phyloP scores from a whole-genome alignment of 1,139 yeast genomes.

The Saccharomyces hybrid region DNA sequence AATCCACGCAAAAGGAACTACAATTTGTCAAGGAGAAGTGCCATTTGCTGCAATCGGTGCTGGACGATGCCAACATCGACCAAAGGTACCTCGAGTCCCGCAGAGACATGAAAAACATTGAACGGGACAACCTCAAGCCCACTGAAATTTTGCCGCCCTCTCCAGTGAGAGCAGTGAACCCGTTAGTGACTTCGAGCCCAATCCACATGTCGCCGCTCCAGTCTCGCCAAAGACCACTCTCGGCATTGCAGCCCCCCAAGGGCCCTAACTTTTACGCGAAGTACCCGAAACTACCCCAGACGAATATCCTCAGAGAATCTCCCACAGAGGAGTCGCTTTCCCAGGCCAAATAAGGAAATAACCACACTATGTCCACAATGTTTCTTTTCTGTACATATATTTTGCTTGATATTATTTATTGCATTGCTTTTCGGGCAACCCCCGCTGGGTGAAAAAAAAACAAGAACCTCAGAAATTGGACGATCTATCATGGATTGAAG shows the following conservation, averaged over 20 bases:
- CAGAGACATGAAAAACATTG: constrained; percentile 28
- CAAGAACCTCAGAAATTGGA: background rate
- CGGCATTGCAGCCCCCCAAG: background rate
- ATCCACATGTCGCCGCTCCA: constrained; percentile 9
- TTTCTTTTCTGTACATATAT: background rate
- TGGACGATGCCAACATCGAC: constrained; percentile 31
- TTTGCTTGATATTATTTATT: background rate
- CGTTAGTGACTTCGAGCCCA: constrained; percentile 32
- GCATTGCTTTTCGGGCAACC: background rate
- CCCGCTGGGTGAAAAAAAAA: constrained; percentile 1
- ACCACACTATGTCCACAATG: background rate
- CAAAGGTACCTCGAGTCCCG: constrained; percentile 29
- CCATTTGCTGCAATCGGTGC: constrained; percentile 22
- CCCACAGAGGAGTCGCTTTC: background rate
- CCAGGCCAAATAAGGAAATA: background rate
- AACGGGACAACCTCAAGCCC: constrained; percentile 24
- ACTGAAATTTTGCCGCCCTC: constrained; percentile 29
- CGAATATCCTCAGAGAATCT: constrained; percentile 14
- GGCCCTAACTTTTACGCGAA: constrained; percentile 21
- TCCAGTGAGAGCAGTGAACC: constrained; percentile 27
- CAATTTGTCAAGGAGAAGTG: constrained; percentile 35
- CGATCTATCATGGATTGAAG: background rate
- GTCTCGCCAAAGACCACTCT: constrained; percentile 3
- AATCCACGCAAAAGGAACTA: constrained; percentile 57
- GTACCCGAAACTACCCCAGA: constrained; percentile 29